A percentile compares a stretch with the other conserved stretches of the same genome.
Evolutionary conservation across 805 yeast species (phyloP).

Genomic region (Lipomyces sp.): DNA sequence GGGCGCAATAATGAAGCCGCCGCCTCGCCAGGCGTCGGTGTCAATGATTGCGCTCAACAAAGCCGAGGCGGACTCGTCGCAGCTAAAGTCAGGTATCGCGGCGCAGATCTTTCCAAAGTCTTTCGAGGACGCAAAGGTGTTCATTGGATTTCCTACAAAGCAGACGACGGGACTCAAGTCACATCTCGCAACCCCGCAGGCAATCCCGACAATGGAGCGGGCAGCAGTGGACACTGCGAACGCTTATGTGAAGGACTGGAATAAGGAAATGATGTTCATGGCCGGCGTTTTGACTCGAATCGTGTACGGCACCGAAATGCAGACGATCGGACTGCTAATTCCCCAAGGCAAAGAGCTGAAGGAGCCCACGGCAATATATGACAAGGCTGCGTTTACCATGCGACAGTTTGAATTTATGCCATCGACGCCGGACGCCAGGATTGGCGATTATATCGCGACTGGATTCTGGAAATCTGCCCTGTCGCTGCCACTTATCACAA

Average conservation of each 20-base stretch:
- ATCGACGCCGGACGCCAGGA: slow-evolving; percentile 40
- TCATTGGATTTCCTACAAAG: slow-evolving; percentile 44
- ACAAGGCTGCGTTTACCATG: slow-evolving; percentile 33
- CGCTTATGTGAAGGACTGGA: slow-evolving; percentile 43
- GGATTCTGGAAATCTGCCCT: slow-evolving; percentile 40
- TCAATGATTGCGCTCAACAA: slow-evolving; percentile 36
- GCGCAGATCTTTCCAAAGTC: slow-evolving; percentile 39
- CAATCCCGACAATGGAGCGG: slow-evolving; percentile 46
- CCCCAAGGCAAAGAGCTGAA: slow-evolving; percentile 6
- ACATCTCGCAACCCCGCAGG: slow-evolving; percentile 40
- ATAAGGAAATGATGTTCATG: slow-evolving; percentile 39
- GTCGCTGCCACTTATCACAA: slow-evolving; percentile 36
- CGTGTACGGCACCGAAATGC: slow-evolving; percentile 39
- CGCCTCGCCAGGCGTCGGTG: slow-evolving; percentile 39
- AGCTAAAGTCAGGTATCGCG: slow-evolving; percentile 37
- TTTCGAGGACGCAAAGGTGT: slow-evolving; percentile 40
- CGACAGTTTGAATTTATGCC: slow-evolving; percentile 35
- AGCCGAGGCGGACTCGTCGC: slow-evolving; percentile 35
- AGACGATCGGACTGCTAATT: slow-evolving; percentile 2
- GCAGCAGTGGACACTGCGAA: slow-evolving; percentile 44
- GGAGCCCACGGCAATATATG: slow-evolving; percentile 3
- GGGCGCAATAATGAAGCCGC: slow-evolving; percentile 43
- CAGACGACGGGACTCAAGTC: slow-evolving; percentile 41
- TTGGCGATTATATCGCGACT: slow-evolving; percentile 37
- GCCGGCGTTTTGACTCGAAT: slow-evolving; percentile 40